Percentiles rank a stretch among this genome's conserved stretches.
These are phyloP conservation scores for Exophiala bonariae DNA, from an alignment of 2,329 filamentous ascomycete species.

Conservation along the genomic window DNA sequence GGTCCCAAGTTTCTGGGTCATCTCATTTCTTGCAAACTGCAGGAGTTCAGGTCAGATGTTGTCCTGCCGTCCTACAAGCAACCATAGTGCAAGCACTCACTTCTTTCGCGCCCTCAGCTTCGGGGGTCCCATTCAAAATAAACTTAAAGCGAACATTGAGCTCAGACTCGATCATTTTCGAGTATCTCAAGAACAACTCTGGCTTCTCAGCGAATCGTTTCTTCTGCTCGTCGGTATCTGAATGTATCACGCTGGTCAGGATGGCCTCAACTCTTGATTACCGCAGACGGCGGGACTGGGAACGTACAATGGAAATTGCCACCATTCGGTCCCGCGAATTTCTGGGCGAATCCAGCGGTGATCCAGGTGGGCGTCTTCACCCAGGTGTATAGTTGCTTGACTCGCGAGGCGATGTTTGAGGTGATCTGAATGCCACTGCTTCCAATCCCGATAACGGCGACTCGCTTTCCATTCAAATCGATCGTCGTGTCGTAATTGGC, in stretches of 20 bases:
- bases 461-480: conserved; percentile 29
- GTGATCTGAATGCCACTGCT: conserved; percentile 31
- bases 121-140: conserved; percentile 51
- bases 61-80: background rate
- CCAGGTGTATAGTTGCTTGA: conserved; percentile 31
- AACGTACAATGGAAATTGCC: conserved; percentile 21
- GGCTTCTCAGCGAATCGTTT: conserved; percentile 16
- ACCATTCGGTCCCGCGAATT: conserved; percentile 26
- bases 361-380: conserved; percentile 35
- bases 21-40: conserved; percentile 14
- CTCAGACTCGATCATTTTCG: conserved; percentile 50
- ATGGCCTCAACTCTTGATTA: background rate
- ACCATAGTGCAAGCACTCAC: conserved; percentile 3
- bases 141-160: conserved; percentile 56
- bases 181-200: conserved; percentile 38
- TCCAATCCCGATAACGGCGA: conserved; percentile 31
- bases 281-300: too few species aligned
- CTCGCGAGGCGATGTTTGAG: conserved; percentile 40
- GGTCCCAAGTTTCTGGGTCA: conserved; percentile 36
- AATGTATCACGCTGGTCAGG: background rate
- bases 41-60: background rate
- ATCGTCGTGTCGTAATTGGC: conserved; percentile 33
- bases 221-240: conserved; percentile 25
- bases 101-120: conserved; percentile 40
- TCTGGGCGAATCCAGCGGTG: conserved; percentile 25